Evolutionary conservation across 345 rosid species (phyloP), one percentile per base, ranked within the genome.

Genomic region (Capsella bursapastoris): DNA sequence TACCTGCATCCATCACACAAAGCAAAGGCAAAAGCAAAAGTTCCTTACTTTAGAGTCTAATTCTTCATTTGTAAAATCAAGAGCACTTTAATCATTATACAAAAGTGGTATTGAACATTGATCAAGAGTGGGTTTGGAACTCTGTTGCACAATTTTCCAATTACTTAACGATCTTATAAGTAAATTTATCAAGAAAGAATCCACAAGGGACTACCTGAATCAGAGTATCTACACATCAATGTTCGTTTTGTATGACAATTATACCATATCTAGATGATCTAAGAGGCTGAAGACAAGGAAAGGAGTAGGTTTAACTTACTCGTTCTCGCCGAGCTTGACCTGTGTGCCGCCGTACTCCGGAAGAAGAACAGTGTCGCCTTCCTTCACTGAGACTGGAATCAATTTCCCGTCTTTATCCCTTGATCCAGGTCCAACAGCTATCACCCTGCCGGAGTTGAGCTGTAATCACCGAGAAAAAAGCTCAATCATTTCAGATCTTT

Each of bases 361-460:
- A 76, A 92, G 77, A 53, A 92, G 98, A 58, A 90, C 98, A 7
- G 88, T 84, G 71, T 92, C 98, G 6, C 97, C 97, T 84, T 92
- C 96, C 82, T 90, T 92, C 0, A 92, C 85, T 1, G 86, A 71
- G 8, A 88, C 82, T 13, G 91, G 86, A 40, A 90, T 78, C n/a
- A 78, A 37, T 10, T 87, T 87, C 58, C 95, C 97, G 7, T 89
- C 90, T 41, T 64, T 78, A 75, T 72, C 88, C 12, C 86, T 82
- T 50, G 82, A 72, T 27, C 98, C 95, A 10, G 92, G 91, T 8
- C 96, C 98, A 10, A 85, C 91, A 0, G 96, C 89, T 18, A 92
- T 71, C 35, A 92, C 97, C 64, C 71, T 90, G 44, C 91, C 98
- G 0, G 98, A 90, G 75, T 86, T 92, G 56, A 92, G 83, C 98